Evolutionary conservation across 345 rosid genomes (phyloP).

Genomic region (Bruguiera parviflora): DNA sequence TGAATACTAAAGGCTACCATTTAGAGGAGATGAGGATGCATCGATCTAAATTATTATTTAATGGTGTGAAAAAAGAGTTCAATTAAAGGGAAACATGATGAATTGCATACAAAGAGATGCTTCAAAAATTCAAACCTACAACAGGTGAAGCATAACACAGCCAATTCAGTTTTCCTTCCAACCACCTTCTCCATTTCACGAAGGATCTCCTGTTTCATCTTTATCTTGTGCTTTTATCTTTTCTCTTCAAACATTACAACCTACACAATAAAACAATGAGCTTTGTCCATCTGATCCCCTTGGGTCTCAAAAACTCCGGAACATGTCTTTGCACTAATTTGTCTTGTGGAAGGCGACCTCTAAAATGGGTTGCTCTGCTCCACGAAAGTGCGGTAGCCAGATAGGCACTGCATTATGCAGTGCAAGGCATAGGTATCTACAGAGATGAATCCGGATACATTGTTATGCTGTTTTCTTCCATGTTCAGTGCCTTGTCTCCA

Average conservation of each 20-base stretch:
- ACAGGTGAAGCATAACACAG: conserved; percentile 2
- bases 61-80: no score
- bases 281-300: not conserved
- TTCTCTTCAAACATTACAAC: not conserved
- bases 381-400: not conserved
- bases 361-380: not conserved
- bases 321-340: not conserved
- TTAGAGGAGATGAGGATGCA: no score
- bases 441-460: not conserved
- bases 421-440: conserved; percentile 2
- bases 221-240: not conserved
- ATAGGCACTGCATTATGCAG: not conserved
- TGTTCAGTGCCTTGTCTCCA: conserved; percentile 26
- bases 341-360: not conserved
- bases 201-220: not conserved
- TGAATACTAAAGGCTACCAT: no score
- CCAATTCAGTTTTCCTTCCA: not conserved
- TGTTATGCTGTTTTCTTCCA: not conserved
- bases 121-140: not conserved
- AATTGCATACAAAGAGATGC: not conserved
- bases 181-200: not conserved
- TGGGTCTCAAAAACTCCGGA: not conserved
- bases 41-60: no score
- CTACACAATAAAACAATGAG: not conserved
- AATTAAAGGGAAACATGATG: not conserved